Base-by-base conservation (phyloP, 129 eudicot genomes). In the Escallonia rubra region DNA sequence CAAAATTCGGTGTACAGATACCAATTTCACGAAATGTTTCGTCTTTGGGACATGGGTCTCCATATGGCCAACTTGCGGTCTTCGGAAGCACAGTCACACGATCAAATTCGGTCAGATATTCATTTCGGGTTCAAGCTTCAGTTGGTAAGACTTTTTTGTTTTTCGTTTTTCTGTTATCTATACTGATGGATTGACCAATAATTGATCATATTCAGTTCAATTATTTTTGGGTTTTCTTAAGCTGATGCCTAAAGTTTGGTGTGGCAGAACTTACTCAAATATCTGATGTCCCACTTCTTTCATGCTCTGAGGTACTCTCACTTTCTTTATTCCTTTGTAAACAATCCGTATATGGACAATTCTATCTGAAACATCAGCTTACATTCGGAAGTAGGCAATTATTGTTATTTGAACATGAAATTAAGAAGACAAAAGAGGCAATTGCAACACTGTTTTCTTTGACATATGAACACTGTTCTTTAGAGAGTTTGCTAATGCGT, bases 301-400 rank as follows among this genome's bases (percentile, higher is more conserved):
- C 97, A 14, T 78, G 87, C 68, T 52, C 80, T 63, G 95, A 90
- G 97, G 97, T 90, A 72, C 42, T 53, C 54, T 45, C 64, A 6
- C 73, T 69, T 40, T 49, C 16, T 53, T 66, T 53, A 6, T 23
- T 23, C 34, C 34, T 23, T 23, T 23, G 34, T 23, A 23, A 23
- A 23, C 34, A 23, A 23, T 23, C 34, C 34, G 34, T 23, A 23
- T 1, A 23, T 23, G 34, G 1, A 23, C 34, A 23, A 23, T 23
- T 23, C 34, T 23, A 23, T 23, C 34, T 23, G 34, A 23, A 23
- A 23, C 34, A 23, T 23, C 34, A 23, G 34, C 34, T 23, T 23
- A 16, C 9, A 5, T 8, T 51, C 59, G 6, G 7, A 62, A 8
- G 8, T 45, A 57, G 10, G 48, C 53, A 42, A 63, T 46, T 62